Evolutionary conservation across 1,284 basidiomycete genomes (phyloP).

Genomic region (Ceratobasidium sp.): DNA sequence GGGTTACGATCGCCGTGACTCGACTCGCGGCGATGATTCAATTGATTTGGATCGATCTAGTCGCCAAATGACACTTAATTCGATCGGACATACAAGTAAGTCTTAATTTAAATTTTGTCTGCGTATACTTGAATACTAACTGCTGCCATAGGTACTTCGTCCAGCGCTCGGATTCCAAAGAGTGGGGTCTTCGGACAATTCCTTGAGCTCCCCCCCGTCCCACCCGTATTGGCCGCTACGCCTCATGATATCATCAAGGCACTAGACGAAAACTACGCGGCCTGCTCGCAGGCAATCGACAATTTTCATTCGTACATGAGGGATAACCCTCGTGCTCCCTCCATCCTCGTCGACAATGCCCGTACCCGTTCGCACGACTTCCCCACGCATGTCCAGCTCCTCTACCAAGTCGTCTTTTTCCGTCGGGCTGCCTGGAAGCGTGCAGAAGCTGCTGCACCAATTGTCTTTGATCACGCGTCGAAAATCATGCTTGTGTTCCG

Average conservation of each 20-base stretch:
- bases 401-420: not conserved
- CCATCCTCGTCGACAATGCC: not conserved
- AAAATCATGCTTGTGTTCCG: not conserved
- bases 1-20: not conserved
- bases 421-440: not conserved
- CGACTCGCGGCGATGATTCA: not conserved
- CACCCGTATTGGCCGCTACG: not conserved
- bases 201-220: not conserved
- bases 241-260: not conserved
- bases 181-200: too few species aligned
- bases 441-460: not conserved
- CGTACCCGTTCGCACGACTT: not conserved
- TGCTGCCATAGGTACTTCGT: not conserved
- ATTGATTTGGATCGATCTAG: not conserved
- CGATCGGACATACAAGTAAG: not conserved
- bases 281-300: not conserved
- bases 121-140: not conserved
- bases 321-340: not conserved
- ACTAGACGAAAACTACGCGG: not conserved
- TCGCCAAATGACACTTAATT: not conserved
- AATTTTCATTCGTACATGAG: not conserved
- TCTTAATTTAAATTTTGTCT: not conserved
- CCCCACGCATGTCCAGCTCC: not conserved
- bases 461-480: not conserved
- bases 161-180: too few species aligned